These are phyloP conservation scores for Abrus precatorius DNA, from an alignment of 306 rosid species.

Conservation along the genomic window DNA sequence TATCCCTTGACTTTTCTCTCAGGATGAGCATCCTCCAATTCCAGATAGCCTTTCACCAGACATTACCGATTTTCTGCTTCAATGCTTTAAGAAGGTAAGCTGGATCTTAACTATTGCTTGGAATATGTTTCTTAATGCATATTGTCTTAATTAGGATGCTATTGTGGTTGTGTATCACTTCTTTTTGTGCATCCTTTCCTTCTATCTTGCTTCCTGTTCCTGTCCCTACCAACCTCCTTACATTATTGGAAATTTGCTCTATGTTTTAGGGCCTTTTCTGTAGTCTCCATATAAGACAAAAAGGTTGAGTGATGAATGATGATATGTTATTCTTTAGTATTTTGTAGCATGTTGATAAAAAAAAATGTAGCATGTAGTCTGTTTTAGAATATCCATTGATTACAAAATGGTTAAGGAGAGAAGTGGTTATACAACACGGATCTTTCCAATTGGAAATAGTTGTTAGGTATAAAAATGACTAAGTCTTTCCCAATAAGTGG, in stretches of 20 bases:
- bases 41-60: conserved; percentile 94
- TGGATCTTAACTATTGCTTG: conserved; percentile 37
- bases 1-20: conserved; percentile 52
- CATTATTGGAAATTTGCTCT: conserved; percentile 1
- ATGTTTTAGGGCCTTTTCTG: neutral
- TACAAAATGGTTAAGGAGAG: conserved; percentile 1
- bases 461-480: neutral
- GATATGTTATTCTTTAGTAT: conserved; percentile 5
- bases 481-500: neutral
- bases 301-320: neutral
- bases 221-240: neutral
- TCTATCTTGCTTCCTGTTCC: conserved; percentile 29
- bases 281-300: conserved; percentile 1
- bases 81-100: conserved; percentile 97
- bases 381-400: conserved; percentile 4
- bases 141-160: neutral
- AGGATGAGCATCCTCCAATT: conserved; percentile 98
- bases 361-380: neutral
- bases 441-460: conserved; percentile 11
- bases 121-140: conserved; percentile 34
- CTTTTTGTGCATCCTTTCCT: neutral
- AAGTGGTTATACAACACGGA: neutral
- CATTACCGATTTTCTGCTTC: conserved; percentile 95
- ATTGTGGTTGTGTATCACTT: conserved; percentile 34
- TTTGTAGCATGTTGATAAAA: too few relatives aligned